Evolutionary conservation across 352 stramenopile genomes (phyloP), one percentile per base, ranked within the genome.

Genomic region (Phytophthora ramorum): DNA sequence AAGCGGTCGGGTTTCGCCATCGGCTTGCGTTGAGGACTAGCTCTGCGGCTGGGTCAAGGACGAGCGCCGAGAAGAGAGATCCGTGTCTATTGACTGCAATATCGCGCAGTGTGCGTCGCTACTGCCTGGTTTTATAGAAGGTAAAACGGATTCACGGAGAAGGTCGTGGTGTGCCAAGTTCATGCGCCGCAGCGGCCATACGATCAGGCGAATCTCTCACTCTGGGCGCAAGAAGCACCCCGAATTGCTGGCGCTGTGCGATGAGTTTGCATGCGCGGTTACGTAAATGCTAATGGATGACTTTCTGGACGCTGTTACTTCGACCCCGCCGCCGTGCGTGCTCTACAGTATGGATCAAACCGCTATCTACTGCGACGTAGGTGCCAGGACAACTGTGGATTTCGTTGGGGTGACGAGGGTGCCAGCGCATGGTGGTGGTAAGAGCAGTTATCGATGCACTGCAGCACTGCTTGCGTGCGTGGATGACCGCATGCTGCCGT

Each of bases 341-440:
- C 24, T 40, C 7, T 52, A 38, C 14, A 40, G 40, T 40, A 52
- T 52, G 46, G 46, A 52, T n/a, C 46, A 52, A 38, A 52, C 46
- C 0, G 13, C 46, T 22, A 9, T 52, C 0, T 52, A 40, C 46
- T 40, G 46, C 10, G 26, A 52, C 24, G 26, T 52, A 1, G 22
- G 22, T 0, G 4, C 24, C 16, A 34, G 16, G 4, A 24, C 22
- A 20, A 26, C 26, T 13, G 26, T 52, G 12, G 46, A 52, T 3
- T 20, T 52, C 26, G 46, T 52, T 17, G 46, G 24, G 8, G 46
- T 22, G 22, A 34, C 22, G 3, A 8, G 22, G 0, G 24, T 40
- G 1, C 46, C 46, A 14, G 26, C 26, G 0, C 1, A 20, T 24
- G 24, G 26, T 37, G 24, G 46, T 5, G 26, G 22, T 0, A 24